phyloP scores from a whole-genome alignment of 257 asterid species.

The Solanum chiquidenum region DNA sequence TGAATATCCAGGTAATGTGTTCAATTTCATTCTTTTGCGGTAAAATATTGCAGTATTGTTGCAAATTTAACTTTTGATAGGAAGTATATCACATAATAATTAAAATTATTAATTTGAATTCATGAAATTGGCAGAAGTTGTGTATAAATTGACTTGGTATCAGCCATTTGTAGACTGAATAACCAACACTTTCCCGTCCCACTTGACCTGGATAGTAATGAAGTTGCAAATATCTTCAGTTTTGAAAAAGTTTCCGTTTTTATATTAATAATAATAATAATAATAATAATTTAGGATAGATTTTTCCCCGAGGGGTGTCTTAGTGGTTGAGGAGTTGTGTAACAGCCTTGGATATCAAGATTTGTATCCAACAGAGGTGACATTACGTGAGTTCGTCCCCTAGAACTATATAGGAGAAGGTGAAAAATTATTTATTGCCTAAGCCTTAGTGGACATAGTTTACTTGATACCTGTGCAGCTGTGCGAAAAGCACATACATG shows the following conservation, averaged over 20 bases:
- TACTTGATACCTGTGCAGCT: background rate
- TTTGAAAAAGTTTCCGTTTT: background rate
- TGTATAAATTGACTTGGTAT: background rate
- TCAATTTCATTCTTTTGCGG: background rate
- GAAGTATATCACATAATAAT: background rate
- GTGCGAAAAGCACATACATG: background rate
- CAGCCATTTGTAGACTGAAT: background rate
- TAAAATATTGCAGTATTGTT: background rate
- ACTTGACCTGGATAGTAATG: background rate
- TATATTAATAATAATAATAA: background rate
- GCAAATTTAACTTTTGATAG: background rate
- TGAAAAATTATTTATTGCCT: background rate
- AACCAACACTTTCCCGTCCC: background rate
- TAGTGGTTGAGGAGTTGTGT: background rate
- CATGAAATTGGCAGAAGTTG: background rate
- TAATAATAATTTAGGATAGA: background rate
- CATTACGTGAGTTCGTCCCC: background rate
- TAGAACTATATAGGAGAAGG: background rate
- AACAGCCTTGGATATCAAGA: background rate
- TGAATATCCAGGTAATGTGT: slow-evolving; percentile 54
- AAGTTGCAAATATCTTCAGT: background rate
- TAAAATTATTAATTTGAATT: background rate
- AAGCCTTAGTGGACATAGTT: background rate
- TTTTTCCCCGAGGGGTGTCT: background rate
- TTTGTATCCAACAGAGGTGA: background rate